A percentile compares a stretch with the other conserved stretches of the same genome.
These are phyloP conservation scores for Ophiostoma piceae DNA, from an alignment of 2,329 filamentous ascomycete genomes.

Conservation along the genomic window DNA sequence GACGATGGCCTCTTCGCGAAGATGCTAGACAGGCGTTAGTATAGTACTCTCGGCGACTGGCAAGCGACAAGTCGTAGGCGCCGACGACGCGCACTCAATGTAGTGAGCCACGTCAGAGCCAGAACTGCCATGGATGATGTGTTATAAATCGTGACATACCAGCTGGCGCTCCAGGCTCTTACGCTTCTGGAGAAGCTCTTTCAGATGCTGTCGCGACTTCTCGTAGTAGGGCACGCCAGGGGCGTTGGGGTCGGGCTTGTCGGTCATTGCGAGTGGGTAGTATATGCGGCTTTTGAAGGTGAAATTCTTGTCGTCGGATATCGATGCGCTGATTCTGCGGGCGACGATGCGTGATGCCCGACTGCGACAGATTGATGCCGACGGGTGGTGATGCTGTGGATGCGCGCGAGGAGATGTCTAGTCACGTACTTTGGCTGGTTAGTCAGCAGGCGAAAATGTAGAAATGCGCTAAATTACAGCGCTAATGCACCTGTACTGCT, in stretches of 20 bases:
- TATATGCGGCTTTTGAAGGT: neutral
- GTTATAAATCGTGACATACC: constrained; percentile 27
- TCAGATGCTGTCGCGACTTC: constrained; percentile 61
- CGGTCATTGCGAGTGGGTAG: constrained; percentile 34
- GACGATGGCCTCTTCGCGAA: constrained; percentile 70
- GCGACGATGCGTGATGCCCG: neutral
- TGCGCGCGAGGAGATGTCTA: neutral
- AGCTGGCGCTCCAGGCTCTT: constrained; percentile 44
- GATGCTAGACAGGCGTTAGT: constrained; percentile 19
- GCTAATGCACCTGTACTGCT: neutral
- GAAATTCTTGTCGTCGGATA: neutral
- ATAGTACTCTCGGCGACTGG: neutral
- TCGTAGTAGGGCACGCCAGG: constrained; percentile 64
- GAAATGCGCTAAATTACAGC: neutral
- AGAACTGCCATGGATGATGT: neutral
- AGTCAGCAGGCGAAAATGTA: neutral
- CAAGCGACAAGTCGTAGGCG: neutral
- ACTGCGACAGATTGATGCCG: neutral
- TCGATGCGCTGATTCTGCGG: neutral
- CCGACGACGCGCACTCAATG: neutral
- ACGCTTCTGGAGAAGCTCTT: constrained; percentile 62
- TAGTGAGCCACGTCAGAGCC: too few relatives aligned
- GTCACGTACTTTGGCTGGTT: neutral
- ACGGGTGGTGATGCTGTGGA: neutral
- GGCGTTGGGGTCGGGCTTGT: constrained; percentile 39